Evolutionary conservation across 108 stramenopile species (phyloP), one percentile per base, ranked within the genome.

Genomic region (Pseudonitzschia pungens): DNA sequence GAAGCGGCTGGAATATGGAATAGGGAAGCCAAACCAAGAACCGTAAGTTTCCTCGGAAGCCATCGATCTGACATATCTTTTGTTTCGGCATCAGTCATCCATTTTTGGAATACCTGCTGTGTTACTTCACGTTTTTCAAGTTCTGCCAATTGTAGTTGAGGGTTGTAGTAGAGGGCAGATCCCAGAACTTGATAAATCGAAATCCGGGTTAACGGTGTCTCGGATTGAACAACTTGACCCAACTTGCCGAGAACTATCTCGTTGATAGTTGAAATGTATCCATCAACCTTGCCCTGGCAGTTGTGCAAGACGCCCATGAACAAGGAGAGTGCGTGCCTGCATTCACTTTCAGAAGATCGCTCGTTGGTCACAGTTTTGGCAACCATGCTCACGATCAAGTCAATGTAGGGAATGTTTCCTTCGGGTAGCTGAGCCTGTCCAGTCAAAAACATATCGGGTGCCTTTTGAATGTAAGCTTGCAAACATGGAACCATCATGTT

Each of bases 401-500:
- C 92, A 63, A 97, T 81, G 72, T 94, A 96, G 18, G 85, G 77
- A 55, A 83, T 84, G 76, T 53, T 51, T 59, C 78, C 76, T 77
- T 91, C 87, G 0, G 84, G 83, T 2, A 87, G 63, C 48, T 80
- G 75, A 15, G 82, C 84, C 26, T 82, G 80, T 42, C 80, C 87
- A 16, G 79, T 54, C 18, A 95, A 77, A 76, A 93, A 96, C 12
- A 82, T 59, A 56, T 92, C 83, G 0, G 94, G 87, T 40, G 82
- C 93, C 68, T 96, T 96, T 27, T 81, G 72, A 68, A 99, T 97
- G 73, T 93, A 98, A 74, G 94, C 96, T 71, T 97, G 95, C 45
- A 99, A 68, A 29, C 97, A 96, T 9, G 90, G 92, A 29, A 94
- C 91, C 94, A 99, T 95, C 70, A 96, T 87, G 44, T 92, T 85